Evolutionary conservation across 805 yeast genomes (phyloP).

Genomic region (Saturnispora hagleri): DNA sequence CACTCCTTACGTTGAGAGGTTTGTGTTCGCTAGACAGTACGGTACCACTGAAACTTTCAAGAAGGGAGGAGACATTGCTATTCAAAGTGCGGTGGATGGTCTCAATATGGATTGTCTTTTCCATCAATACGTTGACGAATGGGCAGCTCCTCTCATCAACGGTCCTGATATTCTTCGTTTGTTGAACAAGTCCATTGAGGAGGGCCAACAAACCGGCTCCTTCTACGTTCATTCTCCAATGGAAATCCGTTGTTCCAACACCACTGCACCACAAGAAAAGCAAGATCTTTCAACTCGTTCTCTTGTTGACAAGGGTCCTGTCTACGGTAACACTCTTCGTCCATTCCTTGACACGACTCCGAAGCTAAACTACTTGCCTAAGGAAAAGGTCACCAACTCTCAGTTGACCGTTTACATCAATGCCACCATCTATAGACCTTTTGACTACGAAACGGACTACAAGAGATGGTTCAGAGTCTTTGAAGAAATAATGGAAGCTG

Average conservation of each 20-base stretch:
- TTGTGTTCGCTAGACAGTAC: conserved; percentile 78
- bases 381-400: conserved; percentile 49
- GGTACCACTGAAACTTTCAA: conserved; percentile 64
- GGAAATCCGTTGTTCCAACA: conserved; percentile 89
- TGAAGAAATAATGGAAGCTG: conserved; percentile 66
- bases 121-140: conserved; percentile 89
- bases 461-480: conserved; percentile 76
- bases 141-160: conserved; percentile 84
- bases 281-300: conserved; percentile 47
- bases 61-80: conserved; percentile 44
- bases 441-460: conserved; percentile 61
- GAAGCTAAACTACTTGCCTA: conserved; percentile 44
- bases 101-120: conserved; percentile 93
- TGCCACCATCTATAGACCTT: conserved; percentile 96
- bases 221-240: conserved; percentile 91
- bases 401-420: conserved; percentile 81
- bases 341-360: conserved; percentile 83
- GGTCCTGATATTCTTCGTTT: conserved; percentile 65
- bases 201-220: conserved; percentile 50
- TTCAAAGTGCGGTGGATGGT: conserved; percentile 76
- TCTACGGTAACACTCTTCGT: conserved; percentile 74
- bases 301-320: conserved; percentile 58
- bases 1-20: conserved; percentile 79
- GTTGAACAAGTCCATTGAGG: conserved; percentile 51
- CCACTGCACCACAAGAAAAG: conserved; percentile 39